Conservation (phyloP, 371 early-diverging fungal genomes). For the Quaeritorhiza haematococci region DNA sequence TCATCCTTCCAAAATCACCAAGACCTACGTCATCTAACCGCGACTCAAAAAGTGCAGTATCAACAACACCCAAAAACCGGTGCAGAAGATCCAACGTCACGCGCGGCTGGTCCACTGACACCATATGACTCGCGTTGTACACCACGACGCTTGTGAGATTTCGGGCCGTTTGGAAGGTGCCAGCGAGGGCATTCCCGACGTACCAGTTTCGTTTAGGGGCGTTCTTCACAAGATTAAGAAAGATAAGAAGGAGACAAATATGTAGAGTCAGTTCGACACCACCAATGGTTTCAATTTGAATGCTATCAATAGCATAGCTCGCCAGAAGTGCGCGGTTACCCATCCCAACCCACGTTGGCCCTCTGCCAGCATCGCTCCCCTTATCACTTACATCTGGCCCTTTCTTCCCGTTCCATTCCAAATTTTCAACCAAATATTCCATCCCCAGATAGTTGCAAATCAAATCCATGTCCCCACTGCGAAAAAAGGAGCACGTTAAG, state of each 20-base stretch:
- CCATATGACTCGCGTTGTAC: constrained; percentile 76
- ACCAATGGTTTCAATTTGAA: constrained; percentile 57
- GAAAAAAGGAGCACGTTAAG: constrained; percentile 46
- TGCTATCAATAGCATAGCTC: too few relatives aligned
- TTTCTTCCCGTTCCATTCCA: constrained; percentile 68
- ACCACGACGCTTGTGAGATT: constrained; percentile 67
- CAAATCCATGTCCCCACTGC: constrained; percentile 75
- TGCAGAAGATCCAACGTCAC: constrained; percentile 69
- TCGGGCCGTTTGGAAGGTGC: constrained; percentile 50
- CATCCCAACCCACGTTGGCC: constrained; percentile 75
- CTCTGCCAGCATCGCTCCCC: too few relatives aligned
- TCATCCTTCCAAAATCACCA: too few relatives aligned
- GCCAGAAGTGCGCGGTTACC: too few relatives aligned
- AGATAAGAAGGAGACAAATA: too few relatives aligned
- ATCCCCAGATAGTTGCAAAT: constrained; percentile 77
- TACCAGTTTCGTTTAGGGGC: too few relatives aligned
- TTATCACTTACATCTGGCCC: constrained; percentile 30
- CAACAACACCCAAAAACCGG: constrained; percentile 64
- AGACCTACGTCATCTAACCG: too few relatives aligned
- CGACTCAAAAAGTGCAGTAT: too few relatives aligned
- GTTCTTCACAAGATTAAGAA: too few relatives aligned
- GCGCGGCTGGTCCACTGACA: constrained; percentile 64
- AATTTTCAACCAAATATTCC: constrained; percentile 57
- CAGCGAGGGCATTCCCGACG: constrained; percentile 57
- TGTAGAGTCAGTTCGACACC: too few relatives aligned